These are phyloP conservation scores for Umbelopsis sp. DNA, from an alignment of 371 early-diverging fungal genomes.

Conservation along the genomic window DNA sequence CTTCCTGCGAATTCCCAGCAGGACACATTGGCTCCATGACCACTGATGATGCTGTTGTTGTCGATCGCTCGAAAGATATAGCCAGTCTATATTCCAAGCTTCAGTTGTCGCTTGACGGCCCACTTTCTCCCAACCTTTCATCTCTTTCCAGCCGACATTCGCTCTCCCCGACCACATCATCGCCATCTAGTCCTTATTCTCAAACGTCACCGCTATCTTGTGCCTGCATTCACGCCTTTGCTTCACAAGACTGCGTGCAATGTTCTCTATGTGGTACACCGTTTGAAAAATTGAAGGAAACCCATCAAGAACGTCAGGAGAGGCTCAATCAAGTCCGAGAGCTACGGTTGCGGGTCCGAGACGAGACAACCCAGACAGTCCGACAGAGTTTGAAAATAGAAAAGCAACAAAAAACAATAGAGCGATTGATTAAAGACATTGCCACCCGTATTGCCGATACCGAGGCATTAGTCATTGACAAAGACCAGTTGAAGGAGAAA, in stretches of 20 bases:
- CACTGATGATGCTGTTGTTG: slow-evolving; percentile 8
- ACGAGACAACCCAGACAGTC: slow-evolving; percentile 14
- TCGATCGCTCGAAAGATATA: slow-evolving; percentile 46
- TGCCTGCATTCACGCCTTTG: slow-evolving; percentile 6
- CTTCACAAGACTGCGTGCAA: slow-evolving; percentile 4
- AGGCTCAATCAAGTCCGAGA: not conserved
- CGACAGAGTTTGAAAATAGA: slow-evolving; percentile 7
- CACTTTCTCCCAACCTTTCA: not conserved
- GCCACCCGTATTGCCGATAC: not conserved
- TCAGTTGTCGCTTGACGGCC: slow-evolving; percentile 26
- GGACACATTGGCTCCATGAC: not conserved
- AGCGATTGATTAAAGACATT: not conserved
- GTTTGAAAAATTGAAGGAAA: slow-evolving; percentile 7
- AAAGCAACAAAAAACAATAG: not conserved
- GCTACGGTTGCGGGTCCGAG: slow-evolving; percentile 1
- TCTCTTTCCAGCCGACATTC: slow-evolving; percentile 1
- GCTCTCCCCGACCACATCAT: slow-evolving; percentile 2
- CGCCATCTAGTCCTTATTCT: slow-evolving; percentile 5
- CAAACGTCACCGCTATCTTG: not conserved
- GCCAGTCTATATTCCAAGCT: slow-evolving; percentile 59
- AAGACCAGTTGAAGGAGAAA: slow-evolving; percentile 32
- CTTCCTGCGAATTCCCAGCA: not conserved
- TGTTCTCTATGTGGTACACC: not conserved
- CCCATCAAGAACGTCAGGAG: slow-evolving; percentile 6
- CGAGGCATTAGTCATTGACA: not conserved